phyloP scores from a whole-genome alignment of 768 basidiomycete genomes.

The Russula dissimulans region DNA sequence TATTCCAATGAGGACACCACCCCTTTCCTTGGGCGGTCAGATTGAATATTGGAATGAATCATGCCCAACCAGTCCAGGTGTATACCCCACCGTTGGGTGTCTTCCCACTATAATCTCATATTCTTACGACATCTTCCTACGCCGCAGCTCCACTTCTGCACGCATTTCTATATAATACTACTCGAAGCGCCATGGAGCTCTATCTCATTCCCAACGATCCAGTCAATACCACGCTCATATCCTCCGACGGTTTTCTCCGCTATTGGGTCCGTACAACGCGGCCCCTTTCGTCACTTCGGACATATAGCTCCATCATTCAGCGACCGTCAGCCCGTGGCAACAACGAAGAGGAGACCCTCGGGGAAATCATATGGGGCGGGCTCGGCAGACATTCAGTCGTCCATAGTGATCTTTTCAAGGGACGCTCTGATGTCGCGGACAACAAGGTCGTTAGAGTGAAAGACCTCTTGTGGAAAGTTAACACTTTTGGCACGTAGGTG shows the following conservation, averaged over 20 bases:
- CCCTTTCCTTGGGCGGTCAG: neutral
- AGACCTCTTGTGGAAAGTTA: slow-evolving; percentile 17
- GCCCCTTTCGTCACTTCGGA: slow-evolving; percentile 26
- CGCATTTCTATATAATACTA: neutral
- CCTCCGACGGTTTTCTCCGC: slow-evolving; percentile 41
- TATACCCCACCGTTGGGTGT: neutral
- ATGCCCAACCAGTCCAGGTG: neutral
- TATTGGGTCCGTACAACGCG: slow-evolving; percentile 37
- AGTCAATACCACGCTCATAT: slow-evolving; percentile 39
- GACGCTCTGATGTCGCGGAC: neutral
- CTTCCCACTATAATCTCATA: neutral
- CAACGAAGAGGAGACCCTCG: slow-evolving; percentile 35
- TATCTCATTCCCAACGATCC: slow-evolving; percentile 46
- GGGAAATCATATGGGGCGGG: slow-evolving; percentile 41
- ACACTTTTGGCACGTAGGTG: slow-evolving; percentile 16
- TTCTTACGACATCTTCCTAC: neutral
- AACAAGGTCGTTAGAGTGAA: slow-evolving; percentile 16
- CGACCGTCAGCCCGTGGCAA: slow-evolving; percentile 29
- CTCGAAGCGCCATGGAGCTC: slow-evolving; percentile 36
- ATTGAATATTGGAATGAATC: slow-evolving; percentile 5
- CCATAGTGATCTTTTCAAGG: slow-evolving; percentile 17
- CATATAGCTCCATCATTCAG: slow-evolving; percentile 33
- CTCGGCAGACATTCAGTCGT: slow-evolving; percentile 27
- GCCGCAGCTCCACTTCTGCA: slow-evolving; percentile 11
- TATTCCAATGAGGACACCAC: too few species aligned